These are phyloP conservation scores for Colletotrichum plurivorum DNA, from an alignment of 2,329 filamentous ascomycete species.

Conservation along the genomic window DNA sequence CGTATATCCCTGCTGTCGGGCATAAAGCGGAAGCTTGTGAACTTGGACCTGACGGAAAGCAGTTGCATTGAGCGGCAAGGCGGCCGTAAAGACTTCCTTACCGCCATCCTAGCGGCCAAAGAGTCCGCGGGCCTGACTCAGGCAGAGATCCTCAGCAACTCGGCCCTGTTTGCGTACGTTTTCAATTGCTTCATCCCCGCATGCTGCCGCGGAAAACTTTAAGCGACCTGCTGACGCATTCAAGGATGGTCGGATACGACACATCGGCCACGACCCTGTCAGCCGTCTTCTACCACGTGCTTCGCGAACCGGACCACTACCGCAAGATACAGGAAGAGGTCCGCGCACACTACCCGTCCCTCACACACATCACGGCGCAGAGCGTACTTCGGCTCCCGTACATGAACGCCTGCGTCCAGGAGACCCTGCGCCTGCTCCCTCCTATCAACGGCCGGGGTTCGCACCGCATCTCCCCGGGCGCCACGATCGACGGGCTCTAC, in stretches of 20 bases:
- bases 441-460: conserved; percentile 51
- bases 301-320: conserved; percentile 7
- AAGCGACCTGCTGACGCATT: not conserved
- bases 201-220: not conserved
- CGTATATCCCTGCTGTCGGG: not conserved
- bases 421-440: conserved; percentile 68
- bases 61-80: conserved; percentile 22
- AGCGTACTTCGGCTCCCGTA: conserved; percentile 19
- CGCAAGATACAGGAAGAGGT: conserved; percentile 11
- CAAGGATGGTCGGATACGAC: conserved; percentile 29
- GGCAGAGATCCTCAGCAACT: conserved; percentile 24
- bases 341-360: not conserved
- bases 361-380: not conserved
- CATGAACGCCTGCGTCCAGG: conserved; percentile 64
- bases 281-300: conserved; percentile 27
- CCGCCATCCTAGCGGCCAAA: conserved; percentile 23
- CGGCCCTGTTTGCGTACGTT: conserved; percentile 12
- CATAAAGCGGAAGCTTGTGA: not conserved
- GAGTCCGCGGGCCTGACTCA: conserved; percentile 19
- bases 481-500: conserved; percentile 19
- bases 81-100: conserved; percentile 25
- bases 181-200: not conserved
- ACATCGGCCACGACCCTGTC: conserved; percentile 18
- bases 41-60: not conserved
- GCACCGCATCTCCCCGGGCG: not conserved